phyloP scores from a whole-genome alignment of 2,329 filamentous ascomycete species.

The Lasiodiplodia gonubiensis region DNA sequence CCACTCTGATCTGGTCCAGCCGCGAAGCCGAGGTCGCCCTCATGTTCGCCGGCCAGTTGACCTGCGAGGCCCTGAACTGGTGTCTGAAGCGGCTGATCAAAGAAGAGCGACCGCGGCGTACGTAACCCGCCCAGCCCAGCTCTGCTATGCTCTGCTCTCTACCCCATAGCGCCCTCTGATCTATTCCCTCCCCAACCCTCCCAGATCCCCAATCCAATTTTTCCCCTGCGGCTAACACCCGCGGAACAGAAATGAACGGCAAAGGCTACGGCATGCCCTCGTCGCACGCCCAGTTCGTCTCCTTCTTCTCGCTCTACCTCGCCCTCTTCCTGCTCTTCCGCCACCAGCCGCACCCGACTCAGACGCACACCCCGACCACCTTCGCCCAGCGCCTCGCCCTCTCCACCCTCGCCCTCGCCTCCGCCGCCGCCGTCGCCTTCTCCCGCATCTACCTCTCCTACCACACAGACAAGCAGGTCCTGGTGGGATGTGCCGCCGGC shows the following conservation, averaged over 20 bases:
- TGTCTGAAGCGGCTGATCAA: constrained; percentile 87
- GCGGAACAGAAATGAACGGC: constrained; percentile 67
- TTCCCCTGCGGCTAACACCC: constrained; percentile 30
- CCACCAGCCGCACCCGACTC: constrained; percentile 60
- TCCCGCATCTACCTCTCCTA: constrained; percentile 92
- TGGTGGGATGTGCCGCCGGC: constrained; percentile 78
- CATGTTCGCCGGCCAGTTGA: constrained; percentile 90
- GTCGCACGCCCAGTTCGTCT: constrained; percentile 93
- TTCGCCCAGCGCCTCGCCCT: constrained; percentile 65
- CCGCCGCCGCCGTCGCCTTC: constrained; percentile 65
- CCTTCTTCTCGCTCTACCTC: constrained; percentile 87
- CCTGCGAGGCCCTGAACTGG: constrained; percentile 91
- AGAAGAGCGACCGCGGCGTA: constrained; percentile 84
- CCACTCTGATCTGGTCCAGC: constrained; percentile 86
- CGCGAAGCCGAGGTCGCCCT: constrained; percentile 87
- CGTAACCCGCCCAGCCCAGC: too few relatives aligned
- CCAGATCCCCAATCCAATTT: not conserved
- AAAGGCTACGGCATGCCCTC: constrained; percentile 98
- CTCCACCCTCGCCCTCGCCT: constrained; percentile 47
- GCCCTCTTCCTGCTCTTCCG: constrained; percentile 83
- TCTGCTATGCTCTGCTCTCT: not conserved
- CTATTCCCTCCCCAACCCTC: not conserved
- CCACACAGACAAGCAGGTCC: constrained; percentile 85
- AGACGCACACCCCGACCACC: constrained; percentile 62
- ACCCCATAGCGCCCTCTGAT: too few relatives aligned